These are phyloP conservation scores for Penicillium sp. DNA, from an alignment of 2,329 filamentous ascomycete species.

Conservation along the genomic window DNA sequence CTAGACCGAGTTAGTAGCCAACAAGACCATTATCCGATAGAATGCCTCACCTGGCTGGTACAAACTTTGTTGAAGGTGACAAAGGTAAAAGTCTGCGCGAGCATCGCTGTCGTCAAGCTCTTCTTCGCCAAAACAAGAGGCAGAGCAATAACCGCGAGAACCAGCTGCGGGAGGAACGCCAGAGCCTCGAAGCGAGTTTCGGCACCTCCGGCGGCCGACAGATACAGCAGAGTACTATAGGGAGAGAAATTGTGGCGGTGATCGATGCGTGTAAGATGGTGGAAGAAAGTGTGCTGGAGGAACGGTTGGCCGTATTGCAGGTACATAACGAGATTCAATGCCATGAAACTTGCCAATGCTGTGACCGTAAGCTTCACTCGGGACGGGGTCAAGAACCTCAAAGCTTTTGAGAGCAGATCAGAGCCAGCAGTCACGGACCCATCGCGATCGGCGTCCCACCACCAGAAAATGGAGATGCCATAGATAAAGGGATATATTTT, in stretches of 20 bases:
- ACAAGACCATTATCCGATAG: background rate
- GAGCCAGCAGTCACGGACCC: constrained; percentile 1
- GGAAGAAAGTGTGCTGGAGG: constrained; percentile 83
- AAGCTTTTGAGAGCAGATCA: constrained; percentile 16
- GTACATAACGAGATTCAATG: constrained; percentile 78
- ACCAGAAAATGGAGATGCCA: constrained; percentile 58
- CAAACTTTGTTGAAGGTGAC: constrained; percentile 99
- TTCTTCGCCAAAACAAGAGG: constrained; percentile 75
- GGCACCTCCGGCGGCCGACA: constrained; percentile 65
- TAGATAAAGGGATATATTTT: constrained; percentile 99
- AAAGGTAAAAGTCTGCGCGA: constrained; percentile 95
- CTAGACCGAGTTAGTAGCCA: constrained; percentile 46
- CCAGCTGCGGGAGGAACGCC: constrained; percentile 84
- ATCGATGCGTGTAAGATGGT: constrained; percentile 89
- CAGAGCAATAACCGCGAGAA: constrained; percentile 74
- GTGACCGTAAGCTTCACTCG: constrained; percentile 47
- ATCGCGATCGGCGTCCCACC: constrained; percentile 35
- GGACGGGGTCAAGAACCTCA: constrained; percentile 40
- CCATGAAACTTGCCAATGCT: constrained; percentile 71
- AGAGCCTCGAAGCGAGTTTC: constrained; percentile 64
- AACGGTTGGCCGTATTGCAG: constrained; percentile 74
- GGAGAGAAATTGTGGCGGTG: constrained; percentile 98
- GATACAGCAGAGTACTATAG: constrained; percentile 88
- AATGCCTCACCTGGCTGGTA: constrained; percentile 77
- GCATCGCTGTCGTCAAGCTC: constrained; percentile 78